Base-by-base conservation (phyloP, 257 asterid genomes). In the Hygrophila difformis region DNA sequence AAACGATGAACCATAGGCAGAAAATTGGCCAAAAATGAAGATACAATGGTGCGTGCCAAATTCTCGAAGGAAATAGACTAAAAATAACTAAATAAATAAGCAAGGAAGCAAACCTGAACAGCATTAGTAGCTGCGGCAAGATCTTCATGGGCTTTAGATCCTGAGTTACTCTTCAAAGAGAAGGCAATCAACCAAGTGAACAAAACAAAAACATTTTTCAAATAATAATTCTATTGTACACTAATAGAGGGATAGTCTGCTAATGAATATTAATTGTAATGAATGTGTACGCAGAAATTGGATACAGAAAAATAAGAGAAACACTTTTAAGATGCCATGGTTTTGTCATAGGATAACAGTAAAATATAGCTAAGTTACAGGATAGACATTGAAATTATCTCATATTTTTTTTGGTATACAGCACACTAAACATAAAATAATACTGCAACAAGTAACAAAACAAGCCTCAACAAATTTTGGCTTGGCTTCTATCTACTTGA, bases 121-220 rank as follows among this genome's bases (percentile, higher is more conserved):
- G 98, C 96, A 56, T 51, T 69, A 28, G 98, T 89, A 44, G 98
- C 98, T 42, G 94, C 85, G 53, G 98, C 94, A 73, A 89, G 98
- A 61, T 89, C 96, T 71, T 89, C 98, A 56, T 89, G 60, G 44
- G 98, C 98, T 71, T 85, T 85, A 68, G 85, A 79, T 64, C 98
- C 96, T 41, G 98, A 89, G 65, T 82, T 85, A 73, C 98, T 89
- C 98, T 89, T 52, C 36, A 45, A 64, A 59, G 34, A 18, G 11
- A 61, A 33, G 48, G 31, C 53, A 20, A 51, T 52, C 61, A 55
- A 38, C 53, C 51, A 47, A 33, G 18, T 45, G 57, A n/a, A n/a
- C n/a, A n/a, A n/a, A n/a, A n/a, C n/a, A n/a, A n/a, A n/a, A n/a
- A n/a, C n/a, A n/a, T n/a, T n/a, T n/a, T n/a, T n/a, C n/a, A n/a